Conservation (phyloP, 768 basidiomycete genomes). For the Kwoniella sp. region DNA sequence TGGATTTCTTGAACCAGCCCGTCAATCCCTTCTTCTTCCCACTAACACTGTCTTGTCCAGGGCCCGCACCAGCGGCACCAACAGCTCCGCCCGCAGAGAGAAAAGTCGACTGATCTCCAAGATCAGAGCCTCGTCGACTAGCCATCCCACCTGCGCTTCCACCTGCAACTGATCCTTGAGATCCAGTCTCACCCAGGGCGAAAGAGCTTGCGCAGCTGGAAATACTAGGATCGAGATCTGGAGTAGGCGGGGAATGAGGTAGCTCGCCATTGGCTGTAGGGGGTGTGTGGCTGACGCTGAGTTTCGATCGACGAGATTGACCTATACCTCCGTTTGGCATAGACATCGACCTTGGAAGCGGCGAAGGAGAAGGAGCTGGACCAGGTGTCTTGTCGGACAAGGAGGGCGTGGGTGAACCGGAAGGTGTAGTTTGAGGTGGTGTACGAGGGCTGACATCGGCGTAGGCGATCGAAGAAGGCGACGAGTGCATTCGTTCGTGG, state of each 20-base stretch:
- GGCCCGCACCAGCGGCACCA: too few species aligned
- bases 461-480: conserved; percentile 2
- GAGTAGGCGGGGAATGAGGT: conserved; percentile 18
- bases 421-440: conserved; percentile 6
- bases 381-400: not conserved
- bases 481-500: not conserved
- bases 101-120: not conserved
- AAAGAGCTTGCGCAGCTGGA: conserved; percentile 11
- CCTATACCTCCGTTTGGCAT: conserved; percentile 8
- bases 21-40: conserved; percentile 13
- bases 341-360: conserved; percentile 11
- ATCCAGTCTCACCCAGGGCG: conserved; percentile 12
- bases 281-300: conserved; percentile 15
- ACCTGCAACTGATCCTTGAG: not conserved
- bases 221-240: conserved; percentile 14
- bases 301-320: conserved; percentile 7
- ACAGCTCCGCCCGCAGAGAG: not conserved
- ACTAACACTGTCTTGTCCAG: not conserved
- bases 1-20: conserved; percentile 12
- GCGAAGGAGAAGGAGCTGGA: not conserved
- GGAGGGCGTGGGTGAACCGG: conserved; percentile 7
- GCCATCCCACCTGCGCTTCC: not conserved
- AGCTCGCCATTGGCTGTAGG: conserved; percentile 4
- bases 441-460: conserved; percentile 8
- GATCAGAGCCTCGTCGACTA: not conserved